Conservation (phyloP, 2,329 filamentous ascomycete species). For the Metarhizium robertsii region DNA sequence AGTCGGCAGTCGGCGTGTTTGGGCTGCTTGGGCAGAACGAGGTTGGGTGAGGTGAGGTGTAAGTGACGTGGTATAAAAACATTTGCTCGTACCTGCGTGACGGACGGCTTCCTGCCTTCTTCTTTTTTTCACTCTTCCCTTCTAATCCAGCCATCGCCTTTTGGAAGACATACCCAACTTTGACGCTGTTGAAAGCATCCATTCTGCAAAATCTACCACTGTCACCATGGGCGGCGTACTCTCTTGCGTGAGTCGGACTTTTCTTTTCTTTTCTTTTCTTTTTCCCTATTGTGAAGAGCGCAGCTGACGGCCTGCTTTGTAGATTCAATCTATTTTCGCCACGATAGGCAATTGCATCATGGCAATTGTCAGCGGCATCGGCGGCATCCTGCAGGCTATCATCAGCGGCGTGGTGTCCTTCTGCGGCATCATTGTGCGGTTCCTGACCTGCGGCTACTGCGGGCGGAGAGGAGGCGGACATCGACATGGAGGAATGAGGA, state of each 20-base stretch:
- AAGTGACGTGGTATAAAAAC: background rate
- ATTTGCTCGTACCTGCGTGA: background rate
- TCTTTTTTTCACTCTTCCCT: no score
- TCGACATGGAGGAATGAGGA: constrained; percentile 8
- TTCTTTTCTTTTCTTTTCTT: background rate
- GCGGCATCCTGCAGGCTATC: constrained; percentile 54
- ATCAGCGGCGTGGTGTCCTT: constrained; percentile 57
- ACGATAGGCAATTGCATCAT: constrained; percentile 60
- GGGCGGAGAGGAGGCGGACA: constrained; percentile 12
- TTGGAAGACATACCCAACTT: no score
- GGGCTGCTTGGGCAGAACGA: no score
- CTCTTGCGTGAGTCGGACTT: constrained; percentile 59
- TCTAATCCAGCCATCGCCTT: no score
- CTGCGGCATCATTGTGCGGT: constrained; percentile 57
- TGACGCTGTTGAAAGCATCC: no score
- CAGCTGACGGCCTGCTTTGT: background rate
- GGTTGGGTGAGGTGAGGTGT: no score
- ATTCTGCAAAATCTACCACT: background rate
- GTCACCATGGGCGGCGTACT: constrained; percentile 68
- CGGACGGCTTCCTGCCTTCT: no score
- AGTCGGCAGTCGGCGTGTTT: background rate
- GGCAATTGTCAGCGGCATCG: constrained; percentile 59
- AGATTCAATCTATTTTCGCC: constrained; percentile 51
- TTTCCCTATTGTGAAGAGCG: no score
- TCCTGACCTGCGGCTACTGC: constrained; percentile 46